phyloP scores from a whole-genome alignment of 2,329 filamentous ascomycete species.

The Fusarium ramigenum region DNA sequence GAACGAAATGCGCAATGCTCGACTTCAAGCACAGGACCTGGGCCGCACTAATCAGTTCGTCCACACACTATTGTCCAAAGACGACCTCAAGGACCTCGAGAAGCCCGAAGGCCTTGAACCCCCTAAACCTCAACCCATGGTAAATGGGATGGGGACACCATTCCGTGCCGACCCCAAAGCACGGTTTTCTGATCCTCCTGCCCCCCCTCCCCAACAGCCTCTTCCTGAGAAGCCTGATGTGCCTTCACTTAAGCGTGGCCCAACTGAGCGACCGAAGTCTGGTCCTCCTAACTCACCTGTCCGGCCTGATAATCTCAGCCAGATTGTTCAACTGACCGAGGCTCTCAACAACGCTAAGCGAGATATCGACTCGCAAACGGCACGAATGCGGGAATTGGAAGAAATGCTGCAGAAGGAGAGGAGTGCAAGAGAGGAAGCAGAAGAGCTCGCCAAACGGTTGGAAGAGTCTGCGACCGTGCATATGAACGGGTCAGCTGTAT shows the following conservation, averaged over 20 bases:
- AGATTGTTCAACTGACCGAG: conserved; percentile 86
- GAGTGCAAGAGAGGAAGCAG: conserved; percentile 82
- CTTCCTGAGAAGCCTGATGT: conserved; percentile 92
- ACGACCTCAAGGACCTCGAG: conserved; percentile 68
- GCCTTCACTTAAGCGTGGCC: conserved; percentile 76
- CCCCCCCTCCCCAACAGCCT: conserved; percentile 91
- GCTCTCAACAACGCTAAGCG: conserved; percentile 84
- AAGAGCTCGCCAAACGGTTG: conserved; percentile 79
- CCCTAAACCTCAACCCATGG: conserved; percentile 56
- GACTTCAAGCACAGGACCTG: conserved; percentile 87
- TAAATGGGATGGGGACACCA: conserved; percentile 61
- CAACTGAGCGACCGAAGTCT: conserved; percentile 78
- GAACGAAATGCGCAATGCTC: conserved; percentile 90
- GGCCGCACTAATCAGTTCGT: conserved; percentile 84
- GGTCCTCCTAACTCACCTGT: conserved; percentile 65
- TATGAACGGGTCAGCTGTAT: conserved; percentile 42
- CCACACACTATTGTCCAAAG: conserved; percentile 77
- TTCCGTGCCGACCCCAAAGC: conserved; percentile 80
- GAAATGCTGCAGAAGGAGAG: conserved; percentile 78
- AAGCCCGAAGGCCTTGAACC: conserved; percentile 60
- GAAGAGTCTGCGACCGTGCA: conserved; percentile 60
- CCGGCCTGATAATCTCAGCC: conserved; percentile 69
- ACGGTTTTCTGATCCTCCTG: conserved; percentile 91
- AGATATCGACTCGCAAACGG: conserved; percentile 85
- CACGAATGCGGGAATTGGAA: conserved; percentile 83